These are phyloP conservation scores for Nicotiana sylvestris DNA, from an alignment of 257 asterid species.

Conservation along the genomic window DNA sequence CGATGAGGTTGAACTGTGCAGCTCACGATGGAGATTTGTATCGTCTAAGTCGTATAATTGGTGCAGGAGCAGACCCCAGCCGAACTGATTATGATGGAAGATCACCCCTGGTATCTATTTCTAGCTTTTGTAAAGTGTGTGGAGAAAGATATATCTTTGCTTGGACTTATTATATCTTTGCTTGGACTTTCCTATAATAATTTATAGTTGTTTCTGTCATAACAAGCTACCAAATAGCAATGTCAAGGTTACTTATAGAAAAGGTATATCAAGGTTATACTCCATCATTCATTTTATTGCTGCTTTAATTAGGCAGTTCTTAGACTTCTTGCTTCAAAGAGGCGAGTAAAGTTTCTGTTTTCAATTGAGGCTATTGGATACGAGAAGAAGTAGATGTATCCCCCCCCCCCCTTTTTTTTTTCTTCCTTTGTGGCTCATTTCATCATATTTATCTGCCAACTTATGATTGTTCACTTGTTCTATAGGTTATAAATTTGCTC, in stretches of 20 bases:
- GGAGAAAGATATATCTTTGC: neutral
- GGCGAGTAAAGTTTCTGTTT: neutral
- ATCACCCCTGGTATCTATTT: constrained; percentile 53
- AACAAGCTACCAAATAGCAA: neutral
- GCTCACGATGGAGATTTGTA: constrained; percentile 61
- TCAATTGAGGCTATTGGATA: neutral
- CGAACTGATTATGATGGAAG: constrained; percentile 55
- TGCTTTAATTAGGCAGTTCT: neutral
- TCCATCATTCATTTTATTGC: neutral
- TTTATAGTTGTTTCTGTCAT: neutral
- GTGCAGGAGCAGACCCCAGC: constrained; percentile 63
- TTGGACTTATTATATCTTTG: neutral
- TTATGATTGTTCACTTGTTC: too few species aligned
- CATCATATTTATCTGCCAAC: too few species aligned
- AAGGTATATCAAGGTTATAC: neutral
- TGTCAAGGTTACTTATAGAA: neutral
- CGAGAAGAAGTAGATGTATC: too few species aligned
- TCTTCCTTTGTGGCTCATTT: too few species aligned
- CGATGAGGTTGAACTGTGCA: constrained; percentile 62
- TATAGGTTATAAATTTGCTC: neutral
- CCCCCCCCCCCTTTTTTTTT: too few species aligned
- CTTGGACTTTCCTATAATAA: neutral
- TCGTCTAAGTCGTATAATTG: constrained; percentile 38
- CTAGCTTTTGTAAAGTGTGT: neutral
- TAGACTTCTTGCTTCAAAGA: neutral